Percentiles rank a stretch among this genome's conserved stretches.
These are phyloP conservation scores for Phtheirospermum japonicum DNA, from an alignment of 257 asterid species.

Conservation along the genomic window DNA sequence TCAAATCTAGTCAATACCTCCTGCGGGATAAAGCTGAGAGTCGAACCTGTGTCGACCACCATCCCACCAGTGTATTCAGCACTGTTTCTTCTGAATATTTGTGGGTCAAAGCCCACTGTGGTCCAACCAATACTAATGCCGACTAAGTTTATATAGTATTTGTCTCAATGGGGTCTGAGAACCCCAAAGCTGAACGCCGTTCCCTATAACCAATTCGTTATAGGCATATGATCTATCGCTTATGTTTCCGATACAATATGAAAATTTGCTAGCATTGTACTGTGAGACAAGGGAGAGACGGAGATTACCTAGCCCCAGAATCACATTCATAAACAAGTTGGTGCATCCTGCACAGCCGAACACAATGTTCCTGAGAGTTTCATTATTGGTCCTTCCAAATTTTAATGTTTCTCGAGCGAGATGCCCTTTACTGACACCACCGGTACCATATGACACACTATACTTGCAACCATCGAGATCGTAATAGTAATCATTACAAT, in stretches of 20 bases:
- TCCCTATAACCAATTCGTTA: constrained; percentile 9
- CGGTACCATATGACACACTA: neutral
- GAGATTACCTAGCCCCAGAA: neutral
- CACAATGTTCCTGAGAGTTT: neutral
- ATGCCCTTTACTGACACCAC: neutral
- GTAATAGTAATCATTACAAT: neutral
- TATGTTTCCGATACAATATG: constrained; percentile 7
- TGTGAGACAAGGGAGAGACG: neutral
- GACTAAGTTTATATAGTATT: constrained; percentile 15
- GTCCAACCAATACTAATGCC: neutral
- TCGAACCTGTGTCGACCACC: neutral
- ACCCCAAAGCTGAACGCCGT: neutral
- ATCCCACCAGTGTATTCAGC: neutral
- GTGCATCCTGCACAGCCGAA: constrained; percentile 1
- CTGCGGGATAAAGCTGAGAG: neutral
- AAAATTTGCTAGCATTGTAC: neutral
- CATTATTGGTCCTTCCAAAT: neutral
- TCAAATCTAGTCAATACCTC: neutral
- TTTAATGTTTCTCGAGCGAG: neutral
- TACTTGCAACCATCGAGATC: neutral
- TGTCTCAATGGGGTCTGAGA: neutral
- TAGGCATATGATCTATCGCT: neutral
- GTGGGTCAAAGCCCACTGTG: neutral
- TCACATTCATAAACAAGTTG: neutral
- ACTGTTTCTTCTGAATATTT: neutral